Base-by-base conservation (phyloP, 2,329 filamentous ascomycete genomes). In the Myriosclerotinia curreyana region DNA sequence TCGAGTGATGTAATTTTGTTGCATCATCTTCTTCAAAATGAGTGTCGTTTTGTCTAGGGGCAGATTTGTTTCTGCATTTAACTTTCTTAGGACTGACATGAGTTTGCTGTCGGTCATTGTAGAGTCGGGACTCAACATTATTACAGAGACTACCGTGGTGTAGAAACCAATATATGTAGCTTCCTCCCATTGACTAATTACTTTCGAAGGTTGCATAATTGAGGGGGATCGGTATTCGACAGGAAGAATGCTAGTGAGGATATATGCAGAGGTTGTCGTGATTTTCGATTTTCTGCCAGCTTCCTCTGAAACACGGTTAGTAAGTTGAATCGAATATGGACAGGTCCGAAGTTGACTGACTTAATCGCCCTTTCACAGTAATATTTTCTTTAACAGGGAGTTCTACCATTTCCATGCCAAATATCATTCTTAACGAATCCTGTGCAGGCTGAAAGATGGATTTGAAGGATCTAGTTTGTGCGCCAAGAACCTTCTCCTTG, bases 351-450 rank as follows among this genome's bases (percentile, higher is more conserved):
- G 12, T 38, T 28, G 22, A 42, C 22, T 49, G 77, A 87, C 89
- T 90, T 81, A 90, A 87, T 71, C 91, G 85, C 74, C 96, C 90
- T 65, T 86, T 86, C 42, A 96, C 77, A 0, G 92, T 92, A 56
- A 90, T 83, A 76, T 92, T 96, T 72, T 97, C 94, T 72, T 84
- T 85, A 1, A 83, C 80, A 0, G 95, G 92, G 58, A 98, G 80
- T 77, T 97, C 93, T 5, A 86, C 82, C 81, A 99, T 84, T 75
- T 93, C 84, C 92, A 98, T 96, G n/a, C 95, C 95, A 77, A 96
- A 98, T 1, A 87, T 82, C 2, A 79, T 78, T 55, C 82, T 80
- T 46, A 99, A 79, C 69, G 90, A 84, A 42, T 79, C 77, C 75
- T 99, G 94, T 50, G 94, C 91, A 49, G 83, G 80, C 0, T 84